Evolutionary conservation across 768 basidiomycete species (phyloP).

Genomic region (Russula compacta): DNA sequence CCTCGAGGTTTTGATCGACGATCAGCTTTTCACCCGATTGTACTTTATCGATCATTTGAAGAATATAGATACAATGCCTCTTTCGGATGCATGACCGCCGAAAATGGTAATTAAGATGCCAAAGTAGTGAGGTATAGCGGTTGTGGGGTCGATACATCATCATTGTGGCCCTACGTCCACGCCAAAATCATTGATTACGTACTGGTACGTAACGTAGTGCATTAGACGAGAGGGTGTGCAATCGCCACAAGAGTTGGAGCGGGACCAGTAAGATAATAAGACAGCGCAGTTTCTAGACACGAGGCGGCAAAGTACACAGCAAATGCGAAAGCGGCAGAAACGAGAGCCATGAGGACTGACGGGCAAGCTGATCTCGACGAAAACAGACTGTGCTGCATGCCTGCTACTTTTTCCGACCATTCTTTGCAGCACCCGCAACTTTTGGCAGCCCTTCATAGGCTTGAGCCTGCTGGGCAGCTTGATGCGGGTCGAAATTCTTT

Average conservation of each 20-base stretch:
- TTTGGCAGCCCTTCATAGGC: conserved; percentile 20
- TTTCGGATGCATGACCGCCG: neutral
- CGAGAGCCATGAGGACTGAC: conserved; percentile 22
- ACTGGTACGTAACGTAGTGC: neutral
- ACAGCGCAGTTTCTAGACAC: neutral
- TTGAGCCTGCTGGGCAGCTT: conserved; percentile 17
- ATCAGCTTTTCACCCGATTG: neutral
- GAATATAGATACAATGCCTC: neutral
- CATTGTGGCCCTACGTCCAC: neutral
- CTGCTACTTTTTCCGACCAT: conserved; percentile 35
- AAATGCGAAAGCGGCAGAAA: conserved; percentile 17
- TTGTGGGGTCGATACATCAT: neutral
- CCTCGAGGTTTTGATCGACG: conserved; percentile 40
- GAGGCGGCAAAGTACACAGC: conserved; percentile 8
- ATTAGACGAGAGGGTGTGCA: neutral
- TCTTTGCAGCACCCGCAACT: conserved; percentile 28
- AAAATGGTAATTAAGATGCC: neutral
- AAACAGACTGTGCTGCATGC: neutral
- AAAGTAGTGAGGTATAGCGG: neutral
- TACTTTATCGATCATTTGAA: neutral
- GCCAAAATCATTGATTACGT: conserved; percentile 1
- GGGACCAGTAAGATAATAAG: conserved; percentile 1
- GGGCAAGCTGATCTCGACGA: conserved; percentile 8
- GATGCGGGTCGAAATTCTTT: conserved; percentile 46
- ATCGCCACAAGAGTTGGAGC: neutral